These are phyloP conservation scores for Jaltomata sinuosa DNA, from an alignment of 257 asterid species.

Conservation along the genomic window DNA sequence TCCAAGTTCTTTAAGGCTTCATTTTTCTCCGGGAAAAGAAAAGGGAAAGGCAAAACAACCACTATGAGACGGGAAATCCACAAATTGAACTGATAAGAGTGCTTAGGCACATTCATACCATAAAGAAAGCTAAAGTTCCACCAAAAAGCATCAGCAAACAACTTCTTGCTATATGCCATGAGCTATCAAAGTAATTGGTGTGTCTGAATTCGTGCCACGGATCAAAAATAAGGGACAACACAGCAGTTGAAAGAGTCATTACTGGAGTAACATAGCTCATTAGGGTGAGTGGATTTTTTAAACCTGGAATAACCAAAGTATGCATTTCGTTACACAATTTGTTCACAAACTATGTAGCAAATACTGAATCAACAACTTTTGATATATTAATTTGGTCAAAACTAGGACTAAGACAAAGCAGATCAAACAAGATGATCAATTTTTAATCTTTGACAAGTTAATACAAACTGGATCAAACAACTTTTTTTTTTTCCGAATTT, in stretches of 20 bases:
- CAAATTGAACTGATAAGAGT: neutral
- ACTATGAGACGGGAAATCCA: neutral
- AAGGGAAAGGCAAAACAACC: neutral
- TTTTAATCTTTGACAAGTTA: too few relatives aligned
- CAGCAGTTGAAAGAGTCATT: slow-evolving; percentile 87
- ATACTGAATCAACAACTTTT: neutral
- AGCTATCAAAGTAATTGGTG: slow-evolving; percentile 66
- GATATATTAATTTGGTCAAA: neutral
- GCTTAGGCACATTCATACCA: slow-evolving; percentile 38
- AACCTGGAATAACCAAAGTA: slow-evolving; percentile 42
- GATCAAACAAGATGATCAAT: neutral
- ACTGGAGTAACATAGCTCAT: slow-evolving; percentile 97
- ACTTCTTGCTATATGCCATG: slow-evolving; percentile 71
- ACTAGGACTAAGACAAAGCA: neutral
- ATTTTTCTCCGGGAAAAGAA: neutral
- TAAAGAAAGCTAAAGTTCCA: slow-evolving; percentile 94
- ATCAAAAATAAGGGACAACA: slow-evolving; percentile 71
- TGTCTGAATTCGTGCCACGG: slow-evolving; percentile 79
- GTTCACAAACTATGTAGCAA: neutral
- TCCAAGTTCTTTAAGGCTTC: neutral
- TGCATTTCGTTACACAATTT: neutral
- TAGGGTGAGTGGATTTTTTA: slow-evolving; percentile 85
- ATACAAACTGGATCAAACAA: neutral
- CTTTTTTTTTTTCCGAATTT: too few relatives aligned
- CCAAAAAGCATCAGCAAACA: slow-evolving; percentile 92